These are phyloP conservation scores for Candida railenensis DNA, from an alignment of 805 yeast species.

Conservation along the genomic window DNA sequence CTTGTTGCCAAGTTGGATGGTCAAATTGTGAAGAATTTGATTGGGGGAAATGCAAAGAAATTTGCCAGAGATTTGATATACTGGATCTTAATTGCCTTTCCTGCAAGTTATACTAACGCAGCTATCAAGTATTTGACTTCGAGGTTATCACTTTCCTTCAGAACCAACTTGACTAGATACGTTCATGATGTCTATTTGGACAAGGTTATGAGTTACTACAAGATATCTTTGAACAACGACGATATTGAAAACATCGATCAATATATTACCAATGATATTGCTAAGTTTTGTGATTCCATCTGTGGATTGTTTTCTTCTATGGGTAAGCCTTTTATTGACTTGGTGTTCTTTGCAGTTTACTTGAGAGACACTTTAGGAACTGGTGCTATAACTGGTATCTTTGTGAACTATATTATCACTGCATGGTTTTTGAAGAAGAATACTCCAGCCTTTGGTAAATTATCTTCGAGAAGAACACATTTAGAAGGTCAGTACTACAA, in stretches of 20 bases:
- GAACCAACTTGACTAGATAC: constrained; percentile 80
- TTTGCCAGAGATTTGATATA: constrained; percentile 75
- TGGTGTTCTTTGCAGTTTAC: constrained; percentile 80
- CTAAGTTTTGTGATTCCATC: constrained; percentile 75
- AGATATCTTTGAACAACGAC: constrained; percentile 60
- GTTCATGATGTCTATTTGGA: constrained; percentile 89
- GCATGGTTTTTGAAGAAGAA: constrained; percentile 69
- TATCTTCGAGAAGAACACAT: constrained; percentile 69
- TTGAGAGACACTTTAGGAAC: constrained; percentile 83
- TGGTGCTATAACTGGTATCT: constrained; percentile 79
- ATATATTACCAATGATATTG: constrained; percentile 81
- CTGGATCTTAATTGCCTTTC: constrained; percentile 90
- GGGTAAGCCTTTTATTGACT: constrained; percentile 89
- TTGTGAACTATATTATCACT: constrained; percentile 75
- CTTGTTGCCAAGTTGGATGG: constrained; percentile 89
- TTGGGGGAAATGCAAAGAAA: constrained; percentile 73
- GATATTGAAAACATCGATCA: constrained; percentile 71
- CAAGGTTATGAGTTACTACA: constrained; percentile 77
- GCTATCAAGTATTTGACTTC: constrained; percentile 80
- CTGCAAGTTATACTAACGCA: constrained; percentile 89
- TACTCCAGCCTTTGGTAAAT: constrained; percentile 83
- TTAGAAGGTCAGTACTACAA: constrained; percentile 89
- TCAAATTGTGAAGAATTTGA: constrained; percentile 84
- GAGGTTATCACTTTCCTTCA: constrained; percentile 75
- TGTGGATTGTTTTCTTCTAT: constrained; percentile 82